phyloP scores from a whole-genome alignment of 2,329 filamentous ascomycete genomes.

The Paecilomyces sp. region DNA sequence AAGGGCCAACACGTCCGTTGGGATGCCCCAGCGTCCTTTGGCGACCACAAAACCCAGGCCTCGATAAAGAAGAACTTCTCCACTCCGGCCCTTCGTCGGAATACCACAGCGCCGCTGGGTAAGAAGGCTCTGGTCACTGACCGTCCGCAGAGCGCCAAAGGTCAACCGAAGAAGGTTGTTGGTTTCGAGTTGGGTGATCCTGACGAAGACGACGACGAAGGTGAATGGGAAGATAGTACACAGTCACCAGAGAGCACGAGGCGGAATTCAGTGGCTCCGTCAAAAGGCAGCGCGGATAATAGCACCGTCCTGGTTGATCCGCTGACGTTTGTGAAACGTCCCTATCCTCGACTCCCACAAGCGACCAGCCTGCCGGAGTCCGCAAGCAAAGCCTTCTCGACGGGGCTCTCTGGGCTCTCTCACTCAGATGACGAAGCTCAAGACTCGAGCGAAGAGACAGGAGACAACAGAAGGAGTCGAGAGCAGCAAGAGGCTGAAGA shows the following conservation, averaged over 20 bases:
- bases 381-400: slow-evolving; percentile 23
- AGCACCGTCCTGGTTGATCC: slow-evolving; percentile 28
- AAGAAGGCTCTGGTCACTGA: slow-evolving; percentile 34
- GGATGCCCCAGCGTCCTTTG: slow-evolving; percentile 30
- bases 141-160: slow-evolving; percentile 25
- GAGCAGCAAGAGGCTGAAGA: slow-evolving; percentile 9
- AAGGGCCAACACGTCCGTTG: slow-evolving; percentile 31
- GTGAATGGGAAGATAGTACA: slow-evolving; percentile 43
- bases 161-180: slow-evolving; percentile 37
- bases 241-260: slow-evolving; percentile 42
- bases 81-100: slow-evolving; percentile 33
- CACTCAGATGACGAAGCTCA: slow-evolving; percentile 14
- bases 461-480: not conserved
- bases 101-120: slow-evolving; percentile 26
- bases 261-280: slow-evolving; percentile 35
- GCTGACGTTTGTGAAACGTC: slow-evolving; percentile 33
- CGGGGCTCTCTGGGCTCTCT: slow-evolving; percentile 16
- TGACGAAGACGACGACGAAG: slow-evolving; percentile 39
- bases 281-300: slow-evolving; percentile 27
- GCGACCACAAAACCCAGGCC: slow-evolving; percentile 22
- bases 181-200: slow-evolving; percentile 40
- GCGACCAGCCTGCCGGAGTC: slow-evolving; percentile 33
- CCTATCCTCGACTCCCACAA: slow-evolving; percentile 30
- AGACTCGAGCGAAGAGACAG: slow-evolving; percentile 3
- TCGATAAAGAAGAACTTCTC: slow-evolving; percentile 42